phyloP scores from a whole-genome alignment of 352 stramenopile genomes.

The Globisporangium yorkense region DNA sequence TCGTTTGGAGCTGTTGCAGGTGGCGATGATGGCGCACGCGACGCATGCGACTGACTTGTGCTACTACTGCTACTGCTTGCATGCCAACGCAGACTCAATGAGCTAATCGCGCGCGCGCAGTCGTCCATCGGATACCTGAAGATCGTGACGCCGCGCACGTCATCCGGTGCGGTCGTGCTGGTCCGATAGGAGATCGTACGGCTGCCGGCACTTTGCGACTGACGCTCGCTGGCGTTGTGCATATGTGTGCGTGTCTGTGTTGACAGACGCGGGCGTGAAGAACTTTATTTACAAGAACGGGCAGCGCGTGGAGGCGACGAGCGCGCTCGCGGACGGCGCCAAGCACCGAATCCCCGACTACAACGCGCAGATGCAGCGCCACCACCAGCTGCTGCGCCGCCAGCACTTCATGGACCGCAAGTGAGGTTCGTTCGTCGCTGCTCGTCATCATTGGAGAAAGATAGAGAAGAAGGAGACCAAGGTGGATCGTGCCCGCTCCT shows the following conservation, averaged over 20 bases:
- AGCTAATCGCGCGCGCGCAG: slow-evolving; percentile 71
- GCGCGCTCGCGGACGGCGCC: slow-evolving; percentile 42
- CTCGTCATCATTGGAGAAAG: not conserved
- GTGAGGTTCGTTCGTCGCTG: slow-evolving; percentile 9
- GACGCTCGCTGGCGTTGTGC: not conserved
- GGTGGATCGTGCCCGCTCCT: not conserved
- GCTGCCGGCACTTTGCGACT: not conserved
- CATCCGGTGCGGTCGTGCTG: slow-evolving; percentile 24
- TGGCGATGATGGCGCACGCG: not conserved
- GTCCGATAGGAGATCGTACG: not conserved
- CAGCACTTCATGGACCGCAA: slow-evolving; percentile 87
- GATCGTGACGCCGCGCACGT: slow-evolving; percentile 74
- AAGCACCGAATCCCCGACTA: slow-evolving; percentile 73
- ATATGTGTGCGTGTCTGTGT: slow-evolving; percentile 1
- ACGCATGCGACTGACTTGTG: slow-evolving; percentile 1
- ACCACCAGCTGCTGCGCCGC: slow-evolving; percentile 71
- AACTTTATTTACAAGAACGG: slow-evolving; percentile 82
- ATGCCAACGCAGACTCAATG: slow-evolving; percentile 23
- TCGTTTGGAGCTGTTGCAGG: not conserved
- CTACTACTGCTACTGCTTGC: not conserved
- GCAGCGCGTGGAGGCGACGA: slow-evolving; percentile 47
- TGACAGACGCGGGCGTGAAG: slow-evolving; percentile 55
- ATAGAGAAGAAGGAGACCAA: not conserved
- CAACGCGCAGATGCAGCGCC: slow-evolving; percentile 57
- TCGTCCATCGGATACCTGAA: slow-evolving; percentile 81